A percentile compares a stretch with the other conserved stretches of the same genome.
These are phyloP conservation scores for Blastomyces percursus DNA, from an alignment of 2,329 filamentous ascomycete species.

Conservation along the genomic window DNA sequence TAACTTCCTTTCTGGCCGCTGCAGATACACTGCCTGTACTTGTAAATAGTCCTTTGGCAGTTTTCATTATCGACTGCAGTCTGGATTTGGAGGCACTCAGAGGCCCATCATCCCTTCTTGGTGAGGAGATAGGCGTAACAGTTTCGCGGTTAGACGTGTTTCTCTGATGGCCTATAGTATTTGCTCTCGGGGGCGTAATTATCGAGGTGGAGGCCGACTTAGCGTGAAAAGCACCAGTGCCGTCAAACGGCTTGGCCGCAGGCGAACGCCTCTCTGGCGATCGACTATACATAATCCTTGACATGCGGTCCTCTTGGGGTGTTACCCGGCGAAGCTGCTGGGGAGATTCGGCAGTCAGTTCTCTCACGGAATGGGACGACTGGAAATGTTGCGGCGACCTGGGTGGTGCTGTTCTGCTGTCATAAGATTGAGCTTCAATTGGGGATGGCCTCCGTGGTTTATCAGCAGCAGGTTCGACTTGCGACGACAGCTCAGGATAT, in stretches of 20 bases:
- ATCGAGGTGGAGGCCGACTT: constrained; percentile 56
- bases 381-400: constrained; percentile 9
- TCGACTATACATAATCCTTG: constrained; percentile 9
- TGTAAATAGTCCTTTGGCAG: constrained; percentile 73
- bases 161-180: constrained; percentile 42
- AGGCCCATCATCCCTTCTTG: constrained; percentile 58
- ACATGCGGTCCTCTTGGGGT: neutral
- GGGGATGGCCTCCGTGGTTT: neutral
- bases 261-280: constrained; percentile 13
- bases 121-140: constrained; percentile 49
- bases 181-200: constrained; percentile 41
- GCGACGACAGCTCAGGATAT: constrained; percentile 27
- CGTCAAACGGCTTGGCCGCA: constrained; percentile 13
- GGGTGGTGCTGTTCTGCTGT: neutral
- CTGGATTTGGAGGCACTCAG: constrained; percentile 88
- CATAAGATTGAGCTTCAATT: neutral
- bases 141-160: constrained; percentile 47
- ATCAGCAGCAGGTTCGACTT: constrained; percentile 15
- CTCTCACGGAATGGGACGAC: constrained; percentile 1
- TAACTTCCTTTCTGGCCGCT: constrained; percentile 47
- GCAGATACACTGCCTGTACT: constrained; percentile 55
- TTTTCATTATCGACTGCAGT: constrained; percentile 80
- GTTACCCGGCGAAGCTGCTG: neutral
- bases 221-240: constrained; percentile 39
- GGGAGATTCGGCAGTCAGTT: neutral